Conservation (phyloP, 768 basidiomycete genomes). For the Erythrobasidium yunnanense region DNA sequence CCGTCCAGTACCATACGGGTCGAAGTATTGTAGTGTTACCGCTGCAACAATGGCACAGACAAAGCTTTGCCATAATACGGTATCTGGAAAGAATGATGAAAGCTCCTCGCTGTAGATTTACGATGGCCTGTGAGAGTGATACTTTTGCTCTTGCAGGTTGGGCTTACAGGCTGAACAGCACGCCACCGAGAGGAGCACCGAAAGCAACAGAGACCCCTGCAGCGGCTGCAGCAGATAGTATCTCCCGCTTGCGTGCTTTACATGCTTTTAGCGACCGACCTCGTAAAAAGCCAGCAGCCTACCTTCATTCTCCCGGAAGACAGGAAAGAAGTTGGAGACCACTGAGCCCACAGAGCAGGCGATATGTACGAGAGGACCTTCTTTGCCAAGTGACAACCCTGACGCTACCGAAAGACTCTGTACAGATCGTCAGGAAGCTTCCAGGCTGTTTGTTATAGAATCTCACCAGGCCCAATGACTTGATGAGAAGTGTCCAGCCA, state of each 20-base stretch:
- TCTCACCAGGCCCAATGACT: constrained; percentile 74
- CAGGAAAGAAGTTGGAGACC: constrained; percentile 65
- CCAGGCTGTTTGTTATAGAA: too few relatives aligned
- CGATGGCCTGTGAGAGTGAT: neutral
- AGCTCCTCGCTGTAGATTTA: constrained; percentile 36
- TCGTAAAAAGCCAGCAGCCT: constrained; percentile 42
- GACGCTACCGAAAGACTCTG: constrained; percentile 16
- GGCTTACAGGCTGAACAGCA: constrained; percentile 65
- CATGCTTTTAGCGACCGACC: neutral
- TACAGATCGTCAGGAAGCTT: too few relatives aligned
- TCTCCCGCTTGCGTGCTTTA: constrained; percentile 66
- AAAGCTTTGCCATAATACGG: constrained; percentile 46
- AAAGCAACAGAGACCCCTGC: constrained; percentile 96
- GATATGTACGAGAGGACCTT: constrained; percentile 80
- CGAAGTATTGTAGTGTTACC: constrained; percentile 63
- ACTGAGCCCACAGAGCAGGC: constrained; percentile 87
- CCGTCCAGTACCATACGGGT: constrained; percentile 82
- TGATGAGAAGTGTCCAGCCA: constrained; percentile 72
- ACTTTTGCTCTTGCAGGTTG: neutral
- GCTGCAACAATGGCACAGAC: constrained; percentile 79
- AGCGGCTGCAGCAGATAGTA: constrained; percentile 88
- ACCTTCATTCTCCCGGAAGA: constrained; percentile 83
- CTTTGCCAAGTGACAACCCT: constrained; percentile 55
- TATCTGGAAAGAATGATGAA: constrained; percentile 35
- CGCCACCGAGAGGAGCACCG: constrained; percentile 86